These are phyloP conservation scores for Hyaloscypha hepaticicola DNA, from an alignment of 495 filamentous ascomycete genomes.

Conservation along the genomic window DNA sequence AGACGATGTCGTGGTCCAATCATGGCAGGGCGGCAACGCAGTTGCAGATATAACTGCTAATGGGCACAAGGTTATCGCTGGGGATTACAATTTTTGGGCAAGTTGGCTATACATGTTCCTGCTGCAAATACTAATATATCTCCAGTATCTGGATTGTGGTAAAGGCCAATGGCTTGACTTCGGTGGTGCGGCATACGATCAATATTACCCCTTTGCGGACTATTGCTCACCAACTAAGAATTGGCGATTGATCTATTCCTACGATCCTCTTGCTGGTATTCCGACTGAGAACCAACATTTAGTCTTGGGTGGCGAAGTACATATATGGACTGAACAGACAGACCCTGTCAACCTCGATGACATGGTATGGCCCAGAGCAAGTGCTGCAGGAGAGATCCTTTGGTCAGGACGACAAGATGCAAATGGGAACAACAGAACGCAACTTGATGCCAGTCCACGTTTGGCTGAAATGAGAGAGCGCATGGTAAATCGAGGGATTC, in stretches of 20 bases:
- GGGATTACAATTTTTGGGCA: constrained; percentile 76
- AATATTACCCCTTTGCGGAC: constrained; percentile 67
- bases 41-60: constrained; percentile 52
- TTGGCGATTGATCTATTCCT: constrained; percentile 77
- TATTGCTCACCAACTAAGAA: constrained; percentile 73
- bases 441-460: constrained; percentile 61
- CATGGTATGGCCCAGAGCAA: constrained; percentile 73
- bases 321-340: constrained; percentile 77
- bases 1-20: constrained; percentile 65
- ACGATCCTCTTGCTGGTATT: constrained; percentile 65
- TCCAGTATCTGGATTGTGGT: constrained; percentile 77
- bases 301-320: constrained; percentile 74
- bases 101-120: constrained; percentile 5
- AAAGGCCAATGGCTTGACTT: constrained; percentile 75
- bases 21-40: constrained; percentile 61
- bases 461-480: constrained; percentile 72
- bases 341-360: constrained; percentile 66
- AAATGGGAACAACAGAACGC: constrained; percentile 60
- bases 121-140: constrained; percentile 16
- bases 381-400: constrained; percentile 70
- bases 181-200: constrained; percentile 41
- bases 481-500: constrained; percentile 61
- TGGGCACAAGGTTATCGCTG: constrained; percentile 67
- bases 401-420: constrained; percentile 68
- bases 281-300: constrained; percentile 55